These are phyloP conservation scores for Hansenula sp. DNA, from an alignment of 1,139 yeast species.

Conservation along the genomic window DNA sequence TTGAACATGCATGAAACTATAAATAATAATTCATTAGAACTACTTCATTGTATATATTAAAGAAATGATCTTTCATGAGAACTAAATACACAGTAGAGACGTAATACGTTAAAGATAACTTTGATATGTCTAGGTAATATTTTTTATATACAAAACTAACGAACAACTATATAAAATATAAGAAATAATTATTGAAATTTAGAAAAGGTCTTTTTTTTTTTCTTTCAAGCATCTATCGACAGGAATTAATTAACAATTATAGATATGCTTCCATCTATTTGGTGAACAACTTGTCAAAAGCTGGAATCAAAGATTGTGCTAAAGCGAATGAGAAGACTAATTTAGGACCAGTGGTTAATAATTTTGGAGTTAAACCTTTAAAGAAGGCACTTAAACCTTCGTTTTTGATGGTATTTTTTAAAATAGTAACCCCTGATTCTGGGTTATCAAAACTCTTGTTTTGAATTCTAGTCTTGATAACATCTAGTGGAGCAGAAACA, in stretches of 20 bases:
- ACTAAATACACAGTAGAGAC: no score
- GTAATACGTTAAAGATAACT: no score
- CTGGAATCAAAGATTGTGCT: conserved; percentile 95
- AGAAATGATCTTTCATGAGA: no score
- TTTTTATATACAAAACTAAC: conserved; percentile 4
- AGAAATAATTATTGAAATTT: no score
- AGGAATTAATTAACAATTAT: no score
- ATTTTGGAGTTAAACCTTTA: conserved; percentile 95
- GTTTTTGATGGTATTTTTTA: conserved; percentile 87
- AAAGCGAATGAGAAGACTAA: conserved; percentile 94
- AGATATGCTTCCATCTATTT: conserved; percentile 17
- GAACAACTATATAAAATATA: no score
- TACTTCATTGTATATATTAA: background rate
- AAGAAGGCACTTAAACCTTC: conserved; percentile 91
- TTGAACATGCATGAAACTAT: background rate
- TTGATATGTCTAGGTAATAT: no score
- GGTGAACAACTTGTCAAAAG: conserved; percentile 67
- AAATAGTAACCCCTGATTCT: conserved; percentile 86
- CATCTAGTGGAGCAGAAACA: conserved; percentile 97
- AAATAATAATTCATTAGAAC: background rate
- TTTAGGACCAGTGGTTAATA: conserved; percentile 97
- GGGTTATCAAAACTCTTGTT: conserved; percentile 94
- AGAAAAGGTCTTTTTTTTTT: no score
- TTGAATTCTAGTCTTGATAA: conserved; percentile 97
- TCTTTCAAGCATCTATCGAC: background rate